These are phyloP conservation scores for Leccinum pachyderme DNA, from an alignment of 1,284 basidiomycete species.

Conservation along the genomic window DNA sequence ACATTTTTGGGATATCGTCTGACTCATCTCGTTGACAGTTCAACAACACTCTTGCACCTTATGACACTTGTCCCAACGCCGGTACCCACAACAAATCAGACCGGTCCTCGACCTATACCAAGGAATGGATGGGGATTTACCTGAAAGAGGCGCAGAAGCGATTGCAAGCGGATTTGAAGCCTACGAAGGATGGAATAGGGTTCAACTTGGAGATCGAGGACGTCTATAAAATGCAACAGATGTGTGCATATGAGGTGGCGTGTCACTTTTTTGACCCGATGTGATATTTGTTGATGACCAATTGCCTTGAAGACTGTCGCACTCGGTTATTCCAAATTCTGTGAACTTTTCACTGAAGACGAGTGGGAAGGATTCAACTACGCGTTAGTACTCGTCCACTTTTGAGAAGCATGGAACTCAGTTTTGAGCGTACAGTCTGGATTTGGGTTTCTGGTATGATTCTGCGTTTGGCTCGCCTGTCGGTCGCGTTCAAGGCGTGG, in stretches of 20 bases:
- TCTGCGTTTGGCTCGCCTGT: constrained; percentile 81
- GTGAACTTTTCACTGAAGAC: constrained; percentile 83
- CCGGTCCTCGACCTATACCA: constrained; percentile 56
- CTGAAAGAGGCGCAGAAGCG: constrained; percentile 64
- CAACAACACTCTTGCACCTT: constrained; percentile 32
- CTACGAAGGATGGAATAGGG: constrained; percentile 51
- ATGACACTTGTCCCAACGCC: constrained; percentile 52
- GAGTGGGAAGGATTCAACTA: constrained; percentile 92
- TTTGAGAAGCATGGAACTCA: neutral
- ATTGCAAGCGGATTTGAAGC: constrained; percentile 46
- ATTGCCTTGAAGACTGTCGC: constrained; percentile 70
- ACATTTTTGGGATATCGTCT: neutral
- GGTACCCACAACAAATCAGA: constrained; percentile 46
- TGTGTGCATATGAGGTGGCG: constrained; percentile 83
- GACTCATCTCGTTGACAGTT: constrained; percentile 16
- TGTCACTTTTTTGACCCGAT: neutral
- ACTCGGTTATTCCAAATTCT: constrained; percentile 88
- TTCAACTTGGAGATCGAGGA: constrained; percentile 71
- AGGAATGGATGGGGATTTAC: constrained; percentile 69
- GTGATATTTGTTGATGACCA: constrained; percentile 1
- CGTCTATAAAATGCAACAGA: constrained; percentile 69
- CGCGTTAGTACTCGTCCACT: constrained; percentile 44
- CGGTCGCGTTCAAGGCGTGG: constrained; percentile 75
- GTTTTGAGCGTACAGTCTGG: constrained; percentile 1
- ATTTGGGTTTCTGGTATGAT: constrained; percentile 55